A percentile compares a stretch with the other conserved stretches of the same genome.
Conservation (phyloP, 495 filamentous ascomycete genomes). For the Friedmanniomyces endolithicus region DNA sequence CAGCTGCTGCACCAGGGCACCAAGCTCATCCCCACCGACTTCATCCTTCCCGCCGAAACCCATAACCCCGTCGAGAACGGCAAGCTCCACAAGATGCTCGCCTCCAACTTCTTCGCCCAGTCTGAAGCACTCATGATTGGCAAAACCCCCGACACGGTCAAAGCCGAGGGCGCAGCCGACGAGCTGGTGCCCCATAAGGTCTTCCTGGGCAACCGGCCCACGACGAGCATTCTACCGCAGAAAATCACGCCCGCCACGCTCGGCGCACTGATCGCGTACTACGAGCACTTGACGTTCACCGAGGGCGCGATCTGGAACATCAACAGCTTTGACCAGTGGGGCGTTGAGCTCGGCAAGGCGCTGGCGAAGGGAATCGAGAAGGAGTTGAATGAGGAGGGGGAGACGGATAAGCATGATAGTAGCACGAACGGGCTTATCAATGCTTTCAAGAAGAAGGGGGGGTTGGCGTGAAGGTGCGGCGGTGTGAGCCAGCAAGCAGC, state of each 20-base stretch:
- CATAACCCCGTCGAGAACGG: conserved; percentile 90
- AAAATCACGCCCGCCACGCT: conserved; percentile 90
- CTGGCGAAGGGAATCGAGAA: conserved; percentile 56
- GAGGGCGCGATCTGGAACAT: conserved; percentile 98
- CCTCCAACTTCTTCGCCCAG: conserved; percentile 97
- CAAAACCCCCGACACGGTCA: conserved; percentile 82
- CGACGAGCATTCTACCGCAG: conserved; percentile 84
- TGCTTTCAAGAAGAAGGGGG: conserved; percentile 60
- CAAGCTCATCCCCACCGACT: conserved; percentile 95
- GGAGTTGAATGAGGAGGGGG: conserved; percentile 54
- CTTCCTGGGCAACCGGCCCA: conserved; percentile 94
- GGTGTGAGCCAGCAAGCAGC: neutral
- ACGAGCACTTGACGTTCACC: conserved; percentile 95
- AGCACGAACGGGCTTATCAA: conserved; percentile 80
- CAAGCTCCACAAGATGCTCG: conserved; percentile 97
- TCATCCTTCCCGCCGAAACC: conserved; percentile 87
- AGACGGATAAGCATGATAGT: conserved; percentile 59
- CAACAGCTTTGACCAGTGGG: conserved; percentile 99
- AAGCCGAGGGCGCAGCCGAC: conserved; percentile 73
- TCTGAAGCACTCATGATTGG: conserved; percentile 97
- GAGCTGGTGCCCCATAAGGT: conserved; percentile 93
- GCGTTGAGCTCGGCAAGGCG: conserved; percentile 93
- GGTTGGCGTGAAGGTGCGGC: conserved; percentile 8
- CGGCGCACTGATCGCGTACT: conserved; percentile 93
- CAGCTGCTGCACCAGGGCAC: conserved; percentile 98